phyloP scores from a whole-genome alignment of 1,139 yeast species.

The Meyerozyma elateridarum region DNA sequence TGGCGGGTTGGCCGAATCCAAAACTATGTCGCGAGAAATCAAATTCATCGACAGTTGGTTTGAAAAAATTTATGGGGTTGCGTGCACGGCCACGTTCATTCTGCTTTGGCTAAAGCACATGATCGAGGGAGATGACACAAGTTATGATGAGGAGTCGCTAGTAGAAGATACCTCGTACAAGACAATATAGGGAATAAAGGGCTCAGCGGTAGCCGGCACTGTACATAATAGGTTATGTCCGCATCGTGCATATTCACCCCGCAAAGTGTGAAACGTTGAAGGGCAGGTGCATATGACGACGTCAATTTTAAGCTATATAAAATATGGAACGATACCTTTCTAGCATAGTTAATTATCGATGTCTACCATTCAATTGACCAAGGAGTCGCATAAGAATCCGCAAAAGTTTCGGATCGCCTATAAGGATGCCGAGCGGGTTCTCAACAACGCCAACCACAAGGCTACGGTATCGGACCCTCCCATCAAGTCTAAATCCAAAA shows the following conservation, averaged over 20 bases:
- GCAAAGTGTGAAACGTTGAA: too few relatives aligned
- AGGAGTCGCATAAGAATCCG: constrained; percentile 33
- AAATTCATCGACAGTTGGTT: constrained; percentile 74
- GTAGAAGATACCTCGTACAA: constrained; percentile 17
- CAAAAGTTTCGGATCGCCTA: constrained; percentile 25
- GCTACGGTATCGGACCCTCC: constrained; percentile 20
- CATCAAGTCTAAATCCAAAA: constrained; percentile 21
- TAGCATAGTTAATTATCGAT: constrained; percentile 12
- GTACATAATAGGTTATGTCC: not conserved
- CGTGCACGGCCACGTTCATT: constrained; percentile 49
- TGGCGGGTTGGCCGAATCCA: constrained; percentile 16
- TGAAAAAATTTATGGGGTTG: constrained; percentile 63
- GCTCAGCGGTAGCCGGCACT: not conserved
- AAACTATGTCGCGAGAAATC: constrained; percentile 35
- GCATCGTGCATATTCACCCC: constrained; percentile 1
- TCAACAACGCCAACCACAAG: constrained; percentile 19
- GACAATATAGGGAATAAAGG: not conserved
- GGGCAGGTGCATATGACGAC: too few relatives aligned
- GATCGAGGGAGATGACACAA: constrained; percentile 15
- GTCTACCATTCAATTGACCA: constrained; percentile 24
- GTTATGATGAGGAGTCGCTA: constrained; percentile 31
- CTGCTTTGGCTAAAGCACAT: constrained; percentile 31
- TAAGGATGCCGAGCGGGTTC: constrained; percentile 24
- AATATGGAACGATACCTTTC: too few relatives aligned
- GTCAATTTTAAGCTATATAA: too few relatives aligned